Base-by-base conservation (phyloP, 2,329 filamentous ascomycete species). In the Calonectria montana region DNA sequence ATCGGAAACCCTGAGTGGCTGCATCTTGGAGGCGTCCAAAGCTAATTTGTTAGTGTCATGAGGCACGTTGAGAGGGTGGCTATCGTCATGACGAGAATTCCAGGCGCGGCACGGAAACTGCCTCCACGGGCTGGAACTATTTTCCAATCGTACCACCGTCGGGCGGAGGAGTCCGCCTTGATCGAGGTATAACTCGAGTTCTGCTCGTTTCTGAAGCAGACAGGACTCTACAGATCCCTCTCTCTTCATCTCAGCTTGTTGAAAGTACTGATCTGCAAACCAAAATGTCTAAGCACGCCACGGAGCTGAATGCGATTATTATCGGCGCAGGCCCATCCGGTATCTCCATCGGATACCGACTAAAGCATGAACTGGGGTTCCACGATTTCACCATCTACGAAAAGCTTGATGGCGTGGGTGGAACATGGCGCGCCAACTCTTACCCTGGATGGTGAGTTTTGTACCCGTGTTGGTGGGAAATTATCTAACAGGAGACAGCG, bases 241-340 rank as follows among this genome's bases (percentile, higher is more conserved):
- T 41, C 45, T 25, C 27, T 59, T 47, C 37, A 21, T 35, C 45
- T 15, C n/a, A 45, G 43, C 43, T 37, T 37, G 37, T 48, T 67
- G 37, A 37, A 45, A 64, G 27, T 47, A 37, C n/a, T 4, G 23
- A 13, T n/a, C 59, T 27, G 35, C 27, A 21, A 50, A 47, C 35
- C 68, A 45, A 57, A 10, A 73, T 73, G 71, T 37, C 68, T 39
- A 50, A 71, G 23, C 47, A 71, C 65, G 64, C 62, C 21, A 67
- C 48, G 9, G 64, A 72, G 50, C 13, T 73, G 43, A 74, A 73
- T 39, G 73, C 59, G 62, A 73, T 79, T 59, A 75, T 79, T 68
- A 72, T 78, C 37, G 76, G 77, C n/a, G 77, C 69, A n/a, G 77
- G 77, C 29, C 68, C 74, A 4, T 69, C 72, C 1, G 76, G 76